Evolutionary conservation across 768 basidiomycete genomes (phyloP), one percentile per base, ranked within the genome.

Genomic region (Trametes cubensis): DNA sequence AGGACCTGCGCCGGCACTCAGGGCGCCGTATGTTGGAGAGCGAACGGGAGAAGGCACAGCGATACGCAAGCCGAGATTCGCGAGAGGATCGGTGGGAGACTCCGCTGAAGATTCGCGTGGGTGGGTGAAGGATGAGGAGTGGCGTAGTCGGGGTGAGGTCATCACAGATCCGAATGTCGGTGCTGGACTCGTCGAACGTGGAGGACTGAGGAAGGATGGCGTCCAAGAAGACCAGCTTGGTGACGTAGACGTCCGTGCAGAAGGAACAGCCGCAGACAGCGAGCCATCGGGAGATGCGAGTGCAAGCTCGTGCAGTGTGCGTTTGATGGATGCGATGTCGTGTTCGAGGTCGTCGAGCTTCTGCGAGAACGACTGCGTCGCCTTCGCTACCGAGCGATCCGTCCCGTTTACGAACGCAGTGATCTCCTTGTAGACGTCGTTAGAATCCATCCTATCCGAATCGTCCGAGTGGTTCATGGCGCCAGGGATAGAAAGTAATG

Each of bases 281-380:
- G 60, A 30, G 20, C 51, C 59, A 15, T 58, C 60, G n/a, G 65
- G 56, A 15, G 71, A 46, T 1, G 64, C 41, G 34, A 63, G 41
- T 17, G 67, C 44, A 56, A 78, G 72, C 50, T 83, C 84, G 64
- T 89, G 80, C 34, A 87, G 66, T 0, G 80, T 79, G 14, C 78
- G 78, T 71, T 92, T 91, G 61, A 93, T 74, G 6, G 79, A 79
- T 0, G 87, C 87, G 46, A 92, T 85, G 70, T 94, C 92, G 62
- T 92, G 88, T 62, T 89, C 79, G 20, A 92, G 80, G 67, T 92
- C 88, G 21, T 82, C 86, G 60, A 92, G 71, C 72, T 92, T 93
- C 44, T 76, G 76, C 51, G 70, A 67, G 64, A 92, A 86, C 39
- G 68, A 76, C 23, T 77, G 77, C 53, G 73, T 65, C 0, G 85